Evolutionary conservation across 129 eudicot genomes (phyloP).

Genomic region (Scalesia atractyloides): DNA sequence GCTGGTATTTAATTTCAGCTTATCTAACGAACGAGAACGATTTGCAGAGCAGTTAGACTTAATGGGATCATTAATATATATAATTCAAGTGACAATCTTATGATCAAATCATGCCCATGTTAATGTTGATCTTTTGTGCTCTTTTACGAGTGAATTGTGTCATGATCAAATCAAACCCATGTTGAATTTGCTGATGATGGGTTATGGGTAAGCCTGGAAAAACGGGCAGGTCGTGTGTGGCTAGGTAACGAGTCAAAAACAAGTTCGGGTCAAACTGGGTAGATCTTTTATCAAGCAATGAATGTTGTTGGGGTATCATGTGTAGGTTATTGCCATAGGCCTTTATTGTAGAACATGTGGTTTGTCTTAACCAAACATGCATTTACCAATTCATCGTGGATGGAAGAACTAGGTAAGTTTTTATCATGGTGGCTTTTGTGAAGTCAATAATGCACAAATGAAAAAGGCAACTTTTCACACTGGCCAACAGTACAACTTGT

Average conservation of each 20-base stretch:
- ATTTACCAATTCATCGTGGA: background rate
- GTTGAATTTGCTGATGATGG: background rate
- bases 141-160: background rate
- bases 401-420: background rate
- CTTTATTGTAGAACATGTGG: background rate
- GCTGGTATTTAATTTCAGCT: no score
- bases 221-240: no score
- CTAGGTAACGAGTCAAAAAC: no score
- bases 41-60: no score
- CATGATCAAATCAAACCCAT: background rate
- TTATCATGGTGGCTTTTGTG: background rate
- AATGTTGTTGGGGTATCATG: background rate
- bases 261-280: background rate
- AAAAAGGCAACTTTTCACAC: no score
- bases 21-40: no score
- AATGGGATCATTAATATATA: no score
- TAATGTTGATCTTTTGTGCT: constrained; percentile 4
- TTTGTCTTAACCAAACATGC: background rate
- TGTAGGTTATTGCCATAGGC: background rate
- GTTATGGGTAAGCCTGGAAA: no score
- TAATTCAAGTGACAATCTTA: constrained; percentile 29
- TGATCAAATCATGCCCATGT: background rate
- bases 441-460: background rate
- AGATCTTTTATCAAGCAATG: background rate
- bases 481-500: background rate